Conservation (phyloP, 176 grass and related monocot genomes). For the Oryza glaberrima region DNA sequence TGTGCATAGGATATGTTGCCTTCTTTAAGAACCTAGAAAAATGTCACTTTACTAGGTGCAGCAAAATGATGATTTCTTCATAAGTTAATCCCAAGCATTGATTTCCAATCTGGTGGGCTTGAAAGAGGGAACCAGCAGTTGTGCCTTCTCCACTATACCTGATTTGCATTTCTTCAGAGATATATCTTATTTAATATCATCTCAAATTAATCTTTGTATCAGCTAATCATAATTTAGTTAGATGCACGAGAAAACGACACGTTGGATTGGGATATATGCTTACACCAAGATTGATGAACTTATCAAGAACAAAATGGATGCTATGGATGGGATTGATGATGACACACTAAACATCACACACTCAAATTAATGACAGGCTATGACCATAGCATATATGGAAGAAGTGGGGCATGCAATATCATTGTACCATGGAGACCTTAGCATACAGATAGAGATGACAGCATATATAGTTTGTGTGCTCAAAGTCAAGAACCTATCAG, state of each 20-base stretch:
- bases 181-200: constrained; percentile 22
- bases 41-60: too few species aligned
- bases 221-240: constrained; percentile 6
- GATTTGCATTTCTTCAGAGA: constrained; percentile 15
- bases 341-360: constrained; percentile 24
- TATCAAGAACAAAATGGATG: constrained; percentile 14
- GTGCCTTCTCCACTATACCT: constrained; percentile 26
- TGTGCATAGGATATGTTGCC: too few species aligned
- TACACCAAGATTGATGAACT: neutral
- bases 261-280: constrained; percentile 16
- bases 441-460: neutral
- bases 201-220: neutral
- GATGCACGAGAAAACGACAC: constrained; percentile 23
- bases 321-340: constrained; percentile 30
- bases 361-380: neutral
- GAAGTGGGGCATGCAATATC: constrained; percentile 20
- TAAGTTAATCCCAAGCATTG: neutral
- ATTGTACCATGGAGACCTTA: constrained; percentile 18
- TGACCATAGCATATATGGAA: constrained; percentile 27
- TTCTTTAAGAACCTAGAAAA: neutral
- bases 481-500: constrained; percentile 30
- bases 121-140: neutral
- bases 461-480: constrained; percentile 7
- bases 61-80: too few species aligned
- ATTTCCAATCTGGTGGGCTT: neutral